Evolutionary conservation across 106 monocot species (phyloP).

Genomic region (Dendrobium huoshanense): DNA sequence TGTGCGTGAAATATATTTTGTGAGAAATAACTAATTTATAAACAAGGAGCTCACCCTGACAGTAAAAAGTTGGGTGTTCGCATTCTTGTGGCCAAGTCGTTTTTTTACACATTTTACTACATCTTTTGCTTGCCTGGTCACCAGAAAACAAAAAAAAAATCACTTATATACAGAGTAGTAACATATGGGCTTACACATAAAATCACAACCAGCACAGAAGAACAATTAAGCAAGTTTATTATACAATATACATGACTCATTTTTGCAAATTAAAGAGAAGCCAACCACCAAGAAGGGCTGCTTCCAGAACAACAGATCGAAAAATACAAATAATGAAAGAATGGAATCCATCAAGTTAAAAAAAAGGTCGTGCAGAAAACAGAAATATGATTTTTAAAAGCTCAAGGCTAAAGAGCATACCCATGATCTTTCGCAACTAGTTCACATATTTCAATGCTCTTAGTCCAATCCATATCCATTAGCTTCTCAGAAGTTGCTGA

Average conservation of each 20-base stretch:
- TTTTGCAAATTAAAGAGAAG: neutral
- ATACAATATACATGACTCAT: too few relatives aligned
- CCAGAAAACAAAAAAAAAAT: conserved; percentile 5
- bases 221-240: neutral
- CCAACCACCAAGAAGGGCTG: neutral
- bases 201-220: neutral
- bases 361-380: neutral
- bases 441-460: conserved; percentile 95
- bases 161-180: neutral
- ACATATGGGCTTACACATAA: neutral
- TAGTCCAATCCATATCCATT: conserved; percentile 86
- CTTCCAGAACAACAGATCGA: too few relatives aligned
- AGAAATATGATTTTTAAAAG: neutral
- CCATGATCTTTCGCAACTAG: conserved; percentile 71
- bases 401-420: conserved; percentile 24
- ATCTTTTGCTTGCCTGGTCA: conserved; percentile 57
- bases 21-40: neutral
- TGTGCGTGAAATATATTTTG: neutral
- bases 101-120: conserved; percentile 63
- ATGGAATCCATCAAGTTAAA: neutral
- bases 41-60: conserved; percentile 46
- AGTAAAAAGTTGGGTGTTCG: conserved; percentile 59
- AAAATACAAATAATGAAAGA: neutral
- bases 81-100: conserved; percentile 43
- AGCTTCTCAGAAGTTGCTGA: conserved; percentile 73